These are phyloP conservation scores for Glomus cerebriforme DNA, from an alignment of 192 early-diverging fungal genomes.

Conservation along the genomic window DNA sequence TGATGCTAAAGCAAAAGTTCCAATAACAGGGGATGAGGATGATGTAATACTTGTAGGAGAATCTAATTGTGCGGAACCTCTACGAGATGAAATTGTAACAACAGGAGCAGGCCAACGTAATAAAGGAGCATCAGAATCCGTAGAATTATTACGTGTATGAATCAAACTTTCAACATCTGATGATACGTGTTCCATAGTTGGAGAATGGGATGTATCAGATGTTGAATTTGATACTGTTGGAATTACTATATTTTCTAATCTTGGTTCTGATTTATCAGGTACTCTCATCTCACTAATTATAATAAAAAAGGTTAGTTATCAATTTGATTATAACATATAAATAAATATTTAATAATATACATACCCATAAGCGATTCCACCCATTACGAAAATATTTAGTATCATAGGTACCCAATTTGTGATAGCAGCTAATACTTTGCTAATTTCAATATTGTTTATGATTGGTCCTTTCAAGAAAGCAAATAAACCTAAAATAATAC, in stretches of 20 bases:
- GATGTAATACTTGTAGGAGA: neutral
- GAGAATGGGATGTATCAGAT: neutral
- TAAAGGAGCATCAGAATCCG: neutral
- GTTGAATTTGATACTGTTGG: neutral
- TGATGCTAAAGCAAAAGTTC: neutral
- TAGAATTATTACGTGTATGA: neutral
- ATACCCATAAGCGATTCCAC: constrained; percentile 16
- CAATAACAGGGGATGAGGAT: neutral
- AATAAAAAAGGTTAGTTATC: neutral
- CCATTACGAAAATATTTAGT: neutral
- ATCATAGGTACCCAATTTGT: neutral
- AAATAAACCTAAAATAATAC: neutral
- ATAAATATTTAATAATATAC: neutral
- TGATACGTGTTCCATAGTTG: too few relatives aligned
- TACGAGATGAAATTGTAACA: neutral
- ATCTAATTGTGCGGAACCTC: neutral
- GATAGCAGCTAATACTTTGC: neutral
- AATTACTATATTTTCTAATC: neutral
- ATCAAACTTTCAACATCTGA: neutral
- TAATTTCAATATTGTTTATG: neutral
- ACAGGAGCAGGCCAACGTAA: neutral
- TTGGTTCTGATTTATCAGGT: neutral
- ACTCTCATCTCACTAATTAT: constrained; percentile 6
- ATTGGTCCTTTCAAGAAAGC: neutral
- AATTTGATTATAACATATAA: neutral